These are phyloP conservation scores for Taphrina confusa DNA, from an alignment of 1,139 yeast genomes.

Conservation along the genomic window DNA sequence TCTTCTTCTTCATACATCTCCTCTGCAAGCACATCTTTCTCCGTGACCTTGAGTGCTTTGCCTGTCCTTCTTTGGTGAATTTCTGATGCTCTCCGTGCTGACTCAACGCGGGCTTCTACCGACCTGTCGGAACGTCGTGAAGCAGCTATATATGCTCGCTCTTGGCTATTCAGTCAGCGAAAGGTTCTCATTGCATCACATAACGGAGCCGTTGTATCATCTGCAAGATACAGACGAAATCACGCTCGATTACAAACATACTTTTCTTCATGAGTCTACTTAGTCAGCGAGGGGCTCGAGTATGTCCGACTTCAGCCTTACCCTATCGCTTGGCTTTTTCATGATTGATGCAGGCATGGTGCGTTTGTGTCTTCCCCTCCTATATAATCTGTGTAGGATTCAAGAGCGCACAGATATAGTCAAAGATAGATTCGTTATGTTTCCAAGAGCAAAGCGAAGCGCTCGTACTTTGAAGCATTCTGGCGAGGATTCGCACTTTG, in stretches of 20 bases:
- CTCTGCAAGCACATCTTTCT: constrained; percentile 32
- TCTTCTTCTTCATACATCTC: constrained; percentile 35
- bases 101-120: constrained; percentile 33
- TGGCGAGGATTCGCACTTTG: no score
- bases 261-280: constrained; percentile 29
- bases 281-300: constrained; percentile 6
- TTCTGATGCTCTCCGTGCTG: constrained; percentile 31
- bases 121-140: constrained; percentile 34
- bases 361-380: no score
- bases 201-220: neutral
- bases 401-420: no score
- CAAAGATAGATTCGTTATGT: no score
- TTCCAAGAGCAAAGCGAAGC: no score
- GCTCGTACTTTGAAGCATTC: no score
- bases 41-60: constrained; percentile 33
- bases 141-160: constrained; percentile 35
- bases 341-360: constrained; percentile 21
- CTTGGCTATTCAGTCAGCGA: no score
- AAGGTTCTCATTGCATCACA: no score
- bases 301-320: neutral
- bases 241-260: neutral
- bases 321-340: constrained; percentile 22
- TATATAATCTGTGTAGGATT: no score
- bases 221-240: no score
- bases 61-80: constrained; percentile 34